These are phyloP conservation scores for Tympanopsis confertula DNA, from an alignment of 2,329 filamentous ascomycete genomes.

Conservation along the genomic window DNA sequence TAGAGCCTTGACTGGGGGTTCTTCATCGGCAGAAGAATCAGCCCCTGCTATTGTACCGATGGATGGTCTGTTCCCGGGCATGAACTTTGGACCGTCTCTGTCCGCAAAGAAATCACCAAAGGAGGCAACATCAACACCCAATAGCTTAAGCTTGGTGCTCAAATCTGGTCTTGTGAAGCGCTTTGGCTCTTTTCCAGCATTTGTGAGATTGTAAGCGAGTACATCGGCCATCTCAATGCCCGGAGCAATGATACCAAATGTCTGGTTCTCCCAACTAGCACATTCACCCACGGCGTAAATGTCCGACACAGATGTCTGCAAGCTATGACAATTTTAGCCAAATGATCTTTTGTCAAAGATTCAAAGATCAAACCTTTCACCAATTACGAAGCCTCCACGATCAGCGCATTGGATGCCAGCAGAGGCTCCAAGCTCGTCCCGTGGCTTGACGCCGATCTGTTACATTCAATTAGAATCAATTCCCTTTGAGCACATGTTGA, in stretches of 20 bases:
- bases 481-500: neutral
- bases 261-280: constrained; percentile 77
- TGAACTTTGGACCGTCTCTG: constrained; percentile 63
- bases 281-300: constrained; percentile 88
- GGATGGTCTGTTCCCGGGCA: constrained; percentile 42
- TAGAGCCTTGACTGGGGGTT: constrained; percentile 63
- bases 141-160: constrained; percentile 81
- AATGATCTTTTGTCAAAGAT: too few species aligned
- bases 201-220: constrained; percentile 79
- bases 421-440: constrained; percentile 63
- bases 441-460: constrained; percentile 64
- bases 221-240: constrained; percentile 90
- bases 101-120: constrained; percentile 93
- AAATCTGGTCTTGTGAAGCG: constrained; percentile 73
- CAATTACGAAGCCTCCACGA: constrained; percentile 64
- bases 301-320: constrained; percentile 59
- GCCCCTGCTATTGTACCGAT: constrained; percentile 18
- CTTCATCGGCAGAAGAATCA: constrained; percentile 22
- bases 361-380: constrained; percentile 36
- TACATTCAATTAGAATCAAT: constrained; percentile 1
- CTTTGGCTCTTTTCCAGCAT: constrained; percentile 61
- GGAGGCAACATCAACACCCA: constrained; percentile 83
- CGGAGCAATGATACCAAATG: constrained; percentile 78
- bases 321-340: too few species aligned
- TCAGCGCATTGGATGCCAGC: constrained; percentile 64